Base-by-base conservation (phyloP, 768 basidiomycete genomes). In the Calvatia gigantea region DNA sequence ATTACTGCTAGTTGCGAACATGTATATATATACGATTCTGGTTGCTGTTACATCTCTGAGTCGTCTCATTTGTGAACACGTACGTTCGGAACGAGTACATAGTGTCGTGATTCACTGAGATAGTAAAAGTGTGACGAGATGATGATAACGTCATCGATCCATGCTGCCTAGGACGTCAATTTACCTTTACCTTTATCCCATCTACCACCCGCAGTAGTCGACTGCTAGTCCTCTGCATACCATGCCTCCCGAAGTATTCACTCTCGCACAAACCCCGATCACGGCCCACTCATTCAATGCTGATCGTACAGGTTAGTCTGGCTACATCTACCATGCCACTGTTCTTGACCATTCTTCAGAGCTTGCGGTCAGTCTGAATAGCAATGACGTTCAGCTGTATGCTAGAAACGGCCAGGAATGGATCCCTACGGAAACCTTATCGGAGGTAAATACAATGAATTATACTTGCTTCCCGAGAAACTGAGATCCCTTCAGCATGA, bases 241-340 rank as follows among this genome's bases (percentile, higher is more conserved):
- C 44, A 82, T 91, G 71, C 69, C 82, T 28, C 89, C 90, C 44
- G 84, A 94, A 77, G 77, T 91, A 5, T 87, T 82, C 69, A 80
- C 81, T 51, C 78, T 98, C 44, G 79, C 89, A n/a, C 84, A 91
- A 64, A 81, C 81, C 0, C 93, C 95, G 28, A 81, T 99, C 48
- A 94, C 92, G 2, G 86, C 86, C 38, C 93, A 97, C 70, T 81
- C 92, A 1, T 98, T 98, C 82, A 95, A 85, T 64, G 86, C 85
- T 21, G 91, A 96, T 68, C 85, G 91, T 61, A 79, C 75, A 58
- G 89, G 96, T 98, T 62, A 71, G 91, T 81, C 27, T 25, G 9
- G 8, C 38, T 14, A 12, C 14, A 27, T 8, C 6, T 52, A 29
- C 23, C 21, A 23, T 9, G 5, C 8, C 9, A 51, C 27, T 25